These are phyloP conservation scores for Fraxinus angustifolia DNA, from an alignment of 305 asterid species.

Conservation along the genomic window DNA sequence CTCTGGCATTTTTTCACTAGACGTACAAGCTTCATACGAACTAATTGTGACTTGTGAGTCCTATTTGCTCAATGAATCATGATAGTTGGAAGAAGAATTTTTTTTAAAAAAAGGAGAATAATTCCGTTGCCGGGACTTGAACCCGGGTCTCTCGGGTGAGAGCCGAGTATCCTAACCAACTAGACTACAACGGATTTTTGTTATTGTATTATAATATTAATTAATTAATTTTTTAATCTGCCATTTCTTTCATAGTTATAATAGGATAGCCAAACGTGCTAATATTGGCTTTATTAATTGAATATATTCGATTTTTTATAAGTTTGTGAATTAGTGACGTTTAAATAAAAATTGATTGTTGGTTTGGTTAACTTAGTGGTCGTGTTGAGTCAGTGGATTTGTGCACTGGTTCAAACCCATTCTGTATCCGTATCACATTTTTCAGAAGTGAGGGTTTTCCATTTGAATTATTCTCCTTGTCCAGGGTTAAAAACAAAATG, in stretches of 20 bases:
- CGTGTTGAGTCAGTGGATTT: not conserved
- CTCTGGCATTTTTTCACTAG: not conserved
- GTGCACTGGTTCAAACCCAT: not conserved
- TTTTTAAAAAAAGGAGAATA: no score
- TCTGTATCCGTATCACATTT: no score
- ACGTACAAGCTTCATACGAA: not conserved
- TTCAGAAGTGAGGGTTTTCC: no score
- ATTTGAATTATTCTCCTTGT: no score
- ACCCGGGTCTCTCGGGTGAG: constrained; percentile 99
- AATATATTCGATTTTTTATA: no score
- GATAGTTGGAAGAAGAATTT: not conserved
- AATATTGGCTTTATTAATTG: no score
- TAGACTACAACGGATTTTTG: constrained; percentile 70
- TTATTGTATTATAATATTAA: not conserved
- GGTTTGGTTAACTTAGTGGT: not conserved
- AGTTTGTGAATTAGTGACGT: no score
- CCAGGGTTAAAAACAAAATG: no score
- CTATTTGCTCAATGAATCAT: not conserved
- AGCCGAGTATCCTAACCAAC: constrained; percentile 96
- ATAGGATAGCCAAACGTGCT: not conserved
- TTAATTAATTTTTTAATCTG: not conserved
- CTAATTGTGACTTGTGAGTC: not conserved
- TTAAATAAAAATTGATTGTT: no score
- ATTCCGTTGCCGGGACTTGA: constrained; percentile 97
- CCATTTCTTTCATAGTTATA: not conserved